Evolutionary conservation across 371 early-diverging fungal species (phyloP).

Genomic region (Rhizopus sp.): DNA sequence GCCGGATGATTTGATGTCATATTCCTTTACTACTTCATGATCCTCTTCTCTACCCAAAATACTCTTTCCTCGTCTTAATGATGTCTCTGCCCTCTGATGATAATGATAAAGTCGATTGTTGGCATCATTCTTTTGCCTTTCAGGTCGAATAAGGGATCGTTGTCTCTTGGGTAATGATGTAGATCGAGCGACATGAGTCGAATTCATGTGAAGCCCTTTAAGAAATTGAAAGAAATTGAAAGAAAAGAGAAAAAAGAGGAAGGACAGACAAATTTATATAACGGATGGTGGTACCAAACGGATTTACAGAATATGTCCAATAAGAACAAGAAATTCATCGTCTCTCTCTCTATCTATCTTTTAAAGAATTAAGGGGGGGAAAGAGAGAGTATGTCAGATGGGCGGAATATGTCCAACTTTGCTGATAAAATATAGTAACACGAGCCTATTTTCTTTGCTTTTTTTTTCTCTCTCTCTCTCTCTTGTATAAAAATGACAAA

Average conservation of each 20-base stretch:
- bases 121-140: slow-evolving; percentile 60
- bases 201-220: too few relatives aligned
- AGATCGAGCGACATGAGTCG: neutral
- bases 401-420: too few relatives aligned
- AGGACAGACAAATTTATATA: too few relatives aligned
- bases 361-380: too few relatives aligned
- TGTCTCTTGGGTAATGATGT: slow-evolving; percentile 34
- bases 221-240: too few relatives aligned
- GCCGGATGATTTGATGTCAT: slow-evolving; percentile 15
- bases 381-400: too few relatives aligned
- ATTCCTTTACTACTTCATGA: slow-evolving; percentile 2
- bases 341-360: too few relatives aligned
- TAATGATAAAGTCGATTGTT: slow-evolving; percentile 61
- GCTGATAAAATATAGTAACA: neutral
- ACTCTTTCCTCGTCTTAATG: slow-evolving; percentile 35
- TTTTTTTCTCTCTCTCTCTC: neutral
- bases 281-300: too few relatives aligned
- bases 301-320: too few relatives aligned
- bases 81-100: slow-evolving; percentile 38
- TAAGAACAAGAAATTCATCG: too few relatives aligned
- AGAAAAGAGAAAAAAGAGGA: too few relatives aligned
- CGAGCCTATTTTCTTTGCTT: slow-evolving; percentile 3
- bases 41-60: slow-evolving; percentile 34
- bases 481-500: slow-evolving; percentile 10
- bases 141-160: slow-evolving; percentile 76